Conservation (phyloP, 208 protist genomes). For the Histomonas meleagridis region DNA sequence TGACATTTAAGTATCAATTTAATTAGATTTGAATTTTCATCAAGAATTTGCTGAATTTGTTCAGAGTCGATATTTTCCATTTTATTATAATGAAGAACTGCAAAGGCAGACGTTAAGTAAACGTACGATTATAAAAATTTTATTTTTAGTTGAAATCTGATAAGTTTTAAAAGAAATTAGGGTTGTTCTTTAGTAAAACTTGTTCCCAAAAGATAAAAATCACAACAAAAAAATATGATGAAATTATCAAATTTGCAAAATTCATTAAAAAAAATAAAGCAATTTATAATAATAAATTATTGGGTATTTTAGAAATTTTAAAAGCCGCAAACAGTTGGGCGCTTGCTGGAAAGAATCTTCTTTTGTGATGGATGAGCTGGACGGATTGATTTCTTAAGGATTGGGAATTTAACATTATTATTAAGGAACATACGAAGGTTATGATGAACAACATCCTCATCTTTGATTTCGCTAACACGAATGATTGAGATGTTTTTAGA, state of each 20-base stretch:
- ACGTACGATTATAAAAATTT: too few relatives aligned
- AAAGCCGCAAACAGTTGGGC: neutral
- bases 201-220: too few relatives aligned
- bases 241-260: too few relatives aligned
- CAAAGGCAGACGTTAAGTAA: too few relatives aligned
- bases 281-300: neutral
- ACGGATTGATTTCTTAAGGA: neutral
- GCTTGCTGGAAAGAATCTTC: neutral
- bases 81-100: too few relatives aligned
- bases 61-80: too few relatives aligned
- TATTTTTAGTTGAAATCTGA: too few relatives aligned
- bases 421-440: slow-evolving; percentile 68
- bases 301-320: neutral
- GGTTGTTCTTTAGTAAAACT: too few relatives aligned
- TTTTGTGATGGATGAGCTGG: neutral
- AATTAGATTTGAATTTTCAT: slow-evolving; percentile 10
- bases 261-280: too few relatives aligned
- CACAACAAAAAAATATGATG: too few relatives aligned
- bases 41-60: neutral
- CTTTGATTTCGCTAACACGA: slow-evolving; percentile 67
- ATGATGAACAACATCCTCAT: slow-evolving; percentile 64
- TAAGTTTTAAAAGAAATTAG: too few relatives aligned
- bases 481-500: slow-evolving; percentile 85
- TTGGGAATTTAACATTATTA: neutral
- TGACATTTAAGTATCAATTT: neutral